Evolutionary conservation across 768 basidiomycete genomes (phyloP).

Genomic region (Rhodosporidiobolus odoratus): DNA sequence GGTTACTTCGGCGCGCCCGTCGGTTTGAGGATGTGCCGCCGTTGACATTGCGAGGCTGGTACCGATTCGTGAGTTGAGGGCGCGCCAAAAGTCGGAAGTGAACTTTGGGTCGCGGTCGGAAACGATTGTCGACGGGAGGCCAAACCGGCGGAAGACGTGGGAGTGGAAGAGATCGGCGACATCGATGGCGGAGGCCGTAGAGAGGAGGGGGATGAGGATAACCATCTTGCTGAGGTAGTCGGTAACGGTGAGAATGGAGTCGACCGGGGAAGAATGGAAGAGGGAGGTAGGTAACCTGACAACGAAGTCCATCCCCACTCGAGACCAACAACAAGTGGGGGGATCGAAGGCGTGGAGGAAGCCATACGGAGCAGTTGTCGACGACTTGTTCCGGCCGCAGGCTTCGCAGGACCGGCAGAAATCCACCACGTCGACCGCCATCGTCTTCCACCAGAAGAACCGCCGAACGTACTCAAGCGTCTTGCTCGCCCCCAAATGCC

Average conservation of each 20-base stretch:
- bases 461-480: neutral
- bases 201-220: neutral
- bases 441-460: conserved; percentile 10
- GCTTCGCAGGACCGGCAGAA: conserved; percentile 7
- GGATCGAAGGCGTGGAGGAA: conserved; percentile 1
- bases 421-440: neutral
- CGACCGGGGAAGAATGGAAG: neutral
- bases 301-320: conserved; percentile 8
- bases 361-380: neutral
- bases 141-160: conserved; percentile 48
- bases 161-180: conserved; percentile 49
- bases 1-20: conserved; percentile 49
- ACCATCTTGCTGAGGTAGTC: conserved; percentile 2
- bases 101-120: conserved; percentile 52
- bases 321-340: neutral
- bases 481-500: conserved; percentile 2
- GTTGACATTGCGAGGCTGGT: conserved; percentile 48
- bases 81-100: conserved; percentile 50
- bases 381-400: conserved; percentile 7
- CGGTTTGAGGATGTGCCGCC: conserved; percentile 51
- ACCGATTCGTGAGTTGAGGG: conserved; percentile 45
- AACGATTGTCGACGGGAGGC: conserved; percentile 49
- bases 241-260: conserved; percentile 7
- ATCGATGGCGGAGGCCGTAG: conserved; percentile 40
- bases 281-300: neutral